Percentiles rank a stretch among this genome's conserved stretches.
Evolutionary conservation across 768 basidiomycete species (phyloP).

Genomic region (Podaxis pistillaris): DNA sequence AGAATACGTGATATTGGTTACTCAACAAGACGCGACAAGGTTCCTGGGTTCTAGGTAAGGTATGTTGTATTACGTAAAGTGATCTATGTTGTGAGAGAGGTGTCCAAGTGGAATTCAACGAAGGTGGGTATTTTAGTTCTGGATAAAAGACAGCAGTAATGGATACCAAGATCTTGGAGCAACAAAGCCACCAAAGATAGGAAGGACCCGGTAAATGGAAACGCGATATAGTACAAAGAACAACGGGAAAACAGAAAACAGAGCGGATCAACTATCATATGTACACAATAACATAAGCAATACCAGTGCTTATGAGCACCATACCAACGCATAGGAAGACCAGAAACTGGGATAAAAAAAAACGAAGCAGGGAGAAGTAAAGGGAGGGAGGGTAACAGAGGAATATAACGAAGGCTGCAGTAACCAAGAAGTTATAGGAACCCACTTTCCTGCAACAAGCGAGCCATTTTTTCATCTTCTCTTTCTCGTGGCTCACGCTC

Average conservation of each 20-base stretch:
- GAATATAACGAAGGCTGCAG: neutral
- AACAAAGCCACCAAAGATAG: neutral
- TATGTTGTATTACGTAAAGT: neutral
- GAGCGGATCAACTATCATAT: neutral
- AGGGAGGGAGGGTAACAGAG: neutral
- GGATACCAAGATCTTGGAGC: neutral
- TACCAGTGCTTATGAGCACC: conserved; percentile 20
- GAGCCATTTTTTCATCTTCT: conserved; percentile 96
- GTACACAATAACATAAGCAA: conserved; percentile 23
- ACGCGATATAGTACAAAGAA: neutral
- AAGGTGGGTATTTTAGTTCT: neutral
- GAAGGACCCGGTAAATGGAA: neutral
- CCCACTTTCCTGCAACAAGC: conserved; percentile 83
- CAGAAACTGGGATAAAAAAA: neutral
- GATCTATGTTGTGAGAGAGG: neutral
- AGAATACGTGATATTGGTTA: neutral
- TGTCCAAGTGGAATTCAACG: neutral
- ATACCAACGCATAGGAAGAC: conserved; percentile 13
- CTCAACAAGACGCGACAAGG: neutral
- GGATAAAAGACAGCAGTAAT: neutral
- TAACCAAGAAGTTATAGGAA: conserved; percentile 51
- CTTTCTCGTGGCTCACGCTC: conserved; percentile 91
- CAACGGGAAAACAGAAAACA: neutral
- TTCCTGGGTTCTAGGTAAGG: neutral
- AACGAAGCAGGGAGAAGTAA: neutral